phyloP scores from a whole-genome alignment of 768 basidiomycete genomes.

The Leccinum subgranulosum region DNA sequence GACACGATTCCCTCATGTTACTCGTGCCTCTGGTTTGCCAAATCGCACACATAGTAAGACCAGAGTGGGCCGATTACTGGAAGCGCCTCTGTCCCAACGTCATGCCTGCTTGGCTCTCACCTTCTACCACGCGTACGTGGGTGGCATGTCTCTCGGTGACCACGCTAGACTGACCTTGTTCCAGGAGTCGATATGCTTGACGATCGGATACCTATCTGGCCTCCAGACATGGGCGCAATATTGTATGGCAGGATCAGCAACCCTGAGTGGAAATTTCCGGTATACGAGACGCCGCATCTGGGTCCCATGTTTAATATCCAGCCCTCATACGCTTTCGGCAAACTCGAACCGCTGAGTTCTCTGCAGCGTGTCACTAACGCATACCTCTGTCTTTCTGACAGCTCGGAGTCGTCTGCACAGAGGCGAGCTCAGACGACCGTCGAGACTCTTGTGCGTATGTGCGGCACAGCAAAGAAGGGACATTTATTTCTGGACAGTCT shows the following conservation, averaged over 20 bases:
- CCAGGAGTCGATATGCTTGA: slow-evolving; percentile 50
- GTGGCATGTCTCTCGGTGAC: neutral
- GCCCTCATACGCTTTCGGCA: slow-evolving; percentile 60
- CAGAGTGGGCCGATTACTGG: slow-evolving; percentile 95
- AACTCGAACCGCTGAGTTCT: slow-evolving; percentile 52
- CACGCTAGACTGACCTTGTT: slow-evolving; percentile 11
- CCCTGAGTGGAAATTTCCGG: slow-evolving; percentile 63
- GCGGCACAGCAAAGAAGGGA: slow-evolving; percentile 38
- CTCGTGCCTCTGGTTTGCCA: slow-evolving; percentile 64
- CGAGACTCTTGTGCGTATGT: slow-evolving; percentile 46
- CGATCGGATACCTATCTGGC: slow-evolving; percentile 72
- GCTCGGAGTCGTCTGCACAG: slow-evolving; percentile 45
- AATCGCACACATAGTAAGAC: slow-evolving; percentile 59
- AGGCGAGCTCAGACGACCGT: slow-evolving; percentile 69
- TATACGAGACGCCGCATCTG: slow-evolving; percentile 42
- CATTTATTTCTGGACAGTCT: slow-evolving; percentile 51
- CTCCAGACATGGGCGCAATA: slow-evolving; percentile 71
- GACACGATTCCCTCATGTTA: slow-evolving; percentile 51
- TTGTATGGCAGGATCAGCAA: slow-evolving; percentile 57
- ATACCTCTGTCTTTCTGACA: slow-evolving; percentile 61
- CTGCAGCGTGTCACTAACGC: slow-evolving; percentile 52
- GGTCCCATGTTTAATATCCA: slow-evolving; percentile 47
- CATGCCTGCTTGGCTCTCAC: slow-evolving; percentile 56
- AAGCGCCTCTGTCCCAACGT: slow-evolving; percentile 70
- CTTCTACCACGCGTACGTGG: slow-evolving; percentile 31